phyloP scores from a whole-genome alignment of 2,329 filamentous ascomycete species.

The Sarocladium kiliense region DNA sequence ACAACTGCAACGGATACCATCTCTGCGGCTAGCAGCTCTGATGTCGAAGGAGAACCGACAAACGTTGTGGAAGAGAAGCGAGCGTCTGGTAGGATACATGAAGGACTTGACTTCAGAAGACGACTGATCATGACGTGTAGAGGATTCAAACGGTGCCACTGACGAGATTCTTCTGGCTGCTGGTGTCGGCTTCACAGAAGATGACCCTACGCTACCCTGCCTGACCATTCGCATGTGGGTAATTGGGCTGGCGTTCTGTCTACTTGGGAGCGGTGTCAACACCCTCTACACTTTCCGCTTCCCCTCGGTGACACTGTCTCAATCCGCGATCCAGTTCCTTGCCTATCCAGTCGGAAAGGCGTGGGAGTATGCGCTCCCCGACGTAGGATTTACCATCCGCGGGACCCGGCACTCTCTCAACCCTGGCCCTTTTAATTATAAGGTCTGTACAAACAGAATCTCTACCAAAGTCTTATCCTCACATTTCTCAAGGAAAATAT shows the following conservation, averaged over 20 bases:
- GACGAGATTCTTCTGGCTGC: slow-evolving; percentile 24
- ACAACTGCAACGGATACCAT: neutral
- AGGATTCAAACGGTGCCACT: slow-evolving; percentile 13
- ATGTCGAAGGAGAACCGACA: neutral
- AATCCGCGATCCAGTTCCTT: slow-evolving; percentile 34
- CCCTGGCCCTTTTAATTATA: slow-evolving; percentile 32
- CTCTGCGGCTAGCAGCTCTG: neutral
- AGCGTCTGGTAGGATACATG: neutral
- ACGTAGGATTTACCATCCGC: slow-evolving; percentile 22
- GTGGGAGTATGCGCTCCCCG: slow-evolving; percentile 25
- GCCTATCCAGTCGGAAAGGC: slow-evolving; percentile 38
- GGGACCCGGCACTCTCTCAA: slow-evolving; percentile 28
- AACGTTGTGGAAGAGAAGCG: neutral
- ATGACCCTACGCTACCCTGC: slow-evolving; percentile 23
- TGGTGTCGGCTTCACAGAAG: slow-evolving; percentile 21
- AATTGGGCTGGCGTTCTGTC: slow-evolving; percentile 31
- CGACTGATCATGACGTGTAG: neutral
- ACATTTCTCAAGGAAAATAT: slow-evolving; percentile 46
- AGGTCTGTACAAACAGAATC: no score
- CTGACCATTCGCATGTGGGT: slow-evolving; percentile 34
- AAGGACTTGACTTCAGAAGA: no score
- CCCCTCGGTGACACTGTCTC: slow-evolving; percentile 25
- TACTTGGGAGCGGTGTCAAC: slow-evolving; percentile 31
- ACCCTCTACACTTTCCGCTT: slow-evolving; percentile 34
- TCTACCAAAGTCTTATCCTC: no score